Percentiles rank a stretch among this genome's conserved stretches.
Evolutionary conservation across 164 flowering plant species (phyloP).

Genomic region (Aristolochia californica): DNA sequence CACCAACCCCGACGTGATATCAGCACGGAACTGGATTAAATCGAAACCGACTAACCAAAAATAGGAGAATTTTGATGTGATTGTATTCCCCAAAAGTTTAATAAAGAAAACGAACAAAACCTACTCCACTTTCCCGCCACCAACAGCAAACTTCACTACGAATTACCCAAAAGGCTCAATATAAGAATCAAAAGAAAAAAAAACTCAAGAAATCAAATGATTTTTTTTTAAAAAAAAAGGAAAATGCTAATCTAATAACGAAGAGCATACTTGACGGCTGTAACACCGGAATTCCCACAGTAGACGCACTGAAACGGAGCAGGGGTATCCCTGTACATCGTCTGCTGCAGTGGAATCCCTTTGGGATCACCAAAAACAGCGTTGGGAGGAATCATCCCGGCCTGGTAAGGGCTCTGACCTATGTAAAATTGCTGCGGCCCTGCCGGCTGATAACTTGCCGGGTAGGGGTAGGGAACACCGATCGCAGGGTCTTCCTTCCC

Average conservation of each 20-base stretch:
- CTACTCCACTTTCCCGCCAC: no score
- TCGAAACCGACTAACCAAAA: no score
- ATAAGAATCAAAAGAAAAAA: background rate
- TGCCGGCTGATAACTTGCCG: conserved; percentile 6
- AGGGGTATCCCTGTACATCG: conserved; percentile 76
- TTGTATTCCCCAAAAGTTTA: no score
- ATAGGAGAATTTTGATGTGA: no score
- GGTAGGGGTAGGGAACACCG: conserved; percentile 47
- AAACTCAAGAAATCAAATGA: background rate
- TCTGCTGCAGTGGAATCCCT: conserved; percentile 73
- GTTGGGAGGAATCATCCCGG: conserved; percentile 60
- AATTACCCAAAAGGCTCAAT: no score
- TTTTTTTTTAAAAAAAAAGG: background rate
- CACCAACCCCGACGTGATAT: no score
- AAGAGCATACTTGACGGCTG: conserved; percentile 46
- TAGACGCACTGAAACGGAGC: conserved; percentile 74
- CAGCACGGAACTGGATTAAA: no score
- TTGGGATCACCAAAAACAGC: conserved; percentile 67
- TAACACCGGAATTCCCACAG: conserved; percentile 53
- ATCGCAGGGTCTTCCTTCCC: conserved; percentile 35
- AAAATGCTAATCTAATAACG: background rate
- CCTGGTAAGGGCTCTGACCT: conserved; percentile 45
- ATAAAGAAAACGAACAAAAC: no score
- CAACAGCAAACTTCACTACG: no score
- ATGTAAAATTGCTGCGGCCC: conserved; percentile 22